phyloP scores from a whole-genome alignment of 2,329 filamentous ascomycete species.

The Arthrobotrys sinensis region DNA sequence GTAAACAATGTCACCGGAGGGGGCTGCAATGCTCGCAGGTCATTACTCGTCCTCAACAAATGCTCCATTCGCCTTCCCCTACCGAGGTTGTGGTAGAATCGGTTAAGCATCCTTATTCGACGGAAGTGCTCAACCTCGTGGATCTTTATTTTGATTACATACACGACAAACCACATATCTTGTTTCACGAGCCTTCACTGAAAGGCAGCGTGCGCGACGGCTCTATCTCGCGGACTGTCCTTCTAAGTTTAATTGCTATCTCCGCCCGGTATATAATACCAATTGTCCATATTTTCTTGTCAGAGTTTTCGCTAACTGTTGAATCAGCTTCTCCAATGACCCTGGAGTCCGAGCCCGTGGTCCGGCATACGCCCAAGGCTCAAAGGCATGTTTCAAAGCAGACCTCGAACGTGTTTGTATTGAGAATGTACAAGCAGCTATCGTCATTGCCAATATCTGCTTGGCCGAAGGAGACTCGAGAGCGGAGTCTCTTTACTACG shows the following conservation, averaged over 20 bases:
- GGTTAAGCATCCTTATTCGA: conserved; percentile 30
- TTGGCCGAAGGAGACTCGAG: conserved; percentile 65
- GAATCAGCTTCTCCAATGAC: conserved; percentile 61
- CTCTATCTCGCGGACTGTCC: conserved; percentile 58
- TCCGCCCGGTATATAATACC: conserved; percentile 62
- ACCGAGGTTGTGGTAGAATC: conserved; percentile 2
- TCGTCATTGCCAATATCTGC: conserved; percentile 66
- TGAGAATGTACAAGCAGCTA: conserved; percentile 66
- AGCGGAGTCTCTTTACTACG: conserved; percentile 66
- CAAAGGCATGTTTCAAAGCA: conserved; percentile 64
- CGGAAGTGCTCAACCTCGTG: conserved; percentile 51
- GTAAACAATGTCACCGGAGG: conserved; percentile 61
- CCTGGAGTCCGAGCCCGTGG: conserved; percentile 58
- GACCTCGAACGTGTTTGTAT: conserved; percentile 66
- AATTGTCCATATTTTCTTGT: neutral
- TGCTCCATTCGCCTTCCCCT: neutral
- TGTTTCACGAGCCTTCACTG: conserved; percentile 64
- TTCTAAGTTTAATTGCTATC: conserved; percentile 63
- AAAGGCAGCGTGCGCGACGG: conserved; percentile 55
- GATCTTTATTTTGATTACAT: conserved; percentile 64
- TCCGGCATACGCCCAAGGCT: conserved; percentile 53
- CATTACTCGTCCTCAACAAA: conserved; percentile 1
- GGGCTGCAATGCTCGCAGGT: conserved; percentile 56
- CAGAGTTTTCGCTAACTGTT: neutral
- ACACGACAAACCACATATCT: conserved; percentile 64